These are phyloP conservation scores for Boeremia lycopersici DNA, from an alignment of 2,329 filamentous ascomycete genomes.

Conservation along the genomic window DNA sequence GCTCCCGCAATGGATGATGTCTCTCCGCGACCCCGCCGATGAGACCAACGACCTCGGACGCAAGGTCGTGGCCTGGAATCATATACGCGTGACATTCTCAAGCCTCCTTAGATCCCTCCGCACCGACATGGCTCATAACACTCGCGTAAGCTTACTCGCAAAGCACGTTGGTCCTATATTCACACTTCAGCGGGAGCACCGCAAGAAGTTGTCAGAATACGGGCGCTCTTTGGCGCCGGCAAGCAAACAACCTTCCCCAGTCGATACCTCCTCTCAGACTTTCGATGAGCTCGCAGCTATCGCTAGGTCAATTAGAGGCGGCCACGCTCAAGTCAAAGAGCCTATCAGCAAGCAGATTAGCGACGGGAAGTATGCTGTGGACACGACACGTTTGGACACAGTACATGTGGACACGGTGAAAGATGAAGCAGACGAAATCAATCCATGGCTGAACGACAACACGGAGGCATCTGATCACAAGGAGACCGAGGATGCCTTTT, in stretches of 20 bases:
- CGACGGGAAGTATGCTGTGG: no score
- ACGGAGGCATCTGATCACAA: background rate
- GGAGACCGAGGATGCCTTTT: background rate
- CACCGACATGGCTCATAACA: constrained; percentile 21
- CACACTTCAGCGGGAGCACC: constrained; percentile 17
- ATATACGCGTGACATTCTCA: constrained; percentile 55
- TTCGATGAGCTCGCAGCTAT: constrained; percentile 11
- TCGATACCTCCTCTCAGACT: background rate
- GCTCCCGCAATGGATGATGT: constrained; percentile 50
- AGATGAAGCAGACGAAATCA: background rate
- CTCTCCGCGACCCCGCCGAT: constrained; percentile 65
- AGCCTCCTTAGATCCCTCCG: constrained; percentile 22
- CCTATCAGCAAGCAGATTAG: background rate
- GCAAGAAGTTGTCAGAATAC: constrained; percentile 22
- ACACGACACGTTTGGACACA: background rate
- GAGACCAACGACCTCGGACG: constrained; percentile 63
- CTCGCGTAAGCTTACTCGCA: constrained; percentile 24
- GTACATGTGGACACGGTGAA: background rate
- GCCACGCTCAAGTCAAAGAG: background rate
- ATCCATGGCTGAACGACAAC: constrained; percentile 1
- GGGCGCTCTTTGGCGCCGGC: constrained; percentile 13
- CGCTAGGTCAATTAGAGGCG: constrained; percentile 24
- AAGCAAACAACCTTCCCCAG: background rate
- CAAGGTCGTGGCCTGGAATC: constrained; percentile 55
- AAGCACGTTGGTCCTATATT: constrained; percentile 30